Percentiles rank a stretch among this genome's conserved stretches.
Conservation (phyloP, 2,329 filamentous ascomycete species). For the Aureobasidium sp. region DNA sequence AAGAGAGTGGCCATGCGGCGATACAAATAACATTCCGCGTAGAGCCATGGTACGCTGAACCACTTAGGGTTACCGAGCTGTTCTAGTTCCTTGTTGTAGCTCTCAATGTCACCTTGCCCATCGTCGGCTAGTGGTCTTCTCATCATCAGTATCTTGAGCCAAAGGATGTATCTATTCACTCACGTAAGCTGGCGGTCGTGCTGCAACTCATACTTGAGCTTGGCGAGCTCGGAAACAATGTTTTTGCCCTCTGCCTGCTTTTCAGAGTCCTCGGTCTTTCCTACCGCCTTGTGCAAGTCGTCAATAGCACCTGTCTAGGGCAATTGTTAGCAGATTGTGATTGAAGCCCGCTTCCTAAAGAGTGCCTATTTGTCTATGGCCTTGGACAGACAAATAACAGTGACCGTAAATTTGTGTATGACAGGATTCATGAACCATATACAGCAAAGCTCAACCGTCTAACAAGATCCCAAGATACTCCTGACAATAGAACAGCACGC, state of each 20-base stretch:
- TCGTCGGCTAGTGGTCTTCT: slow-evolving; percentile 67
- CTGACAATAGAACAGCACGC: background rate
- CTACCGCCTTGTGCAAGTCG: slow-evolving; percentile 75
- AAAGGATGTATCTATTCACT: slow-evolving; percentile 22
- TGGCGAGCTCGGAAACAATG: slow-evolving; percentile 71
- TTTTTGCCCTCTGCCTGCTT: slow-evolving; percentile 74
- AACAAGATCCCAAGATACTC: background rate
- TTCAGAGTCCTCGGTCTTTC: slow-evolving; percentile 51
- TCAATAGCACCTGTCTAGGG: slow-evolving; percentile 81
- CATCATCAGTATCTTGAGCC: background rate
- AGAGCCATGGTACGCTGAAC: slow-evolving; percentile 85
- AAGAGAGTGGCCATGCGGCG: slow-evolving; percentile 76
- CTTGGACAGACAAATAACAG: too few relatives aligned
- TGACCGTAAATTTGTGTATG: background rate
- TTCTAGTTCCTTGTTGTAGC: slow-evolving; percentile 81
- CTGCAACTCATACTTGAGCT: slow-evolving; percentile 89
- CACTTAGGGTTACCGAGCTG: slow-evolving; percentile 67
- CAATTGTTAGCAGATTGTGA: background rate
- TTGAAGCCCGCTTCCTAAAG: background rate
- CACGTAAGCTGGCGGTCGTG: slow-evolving; percentile 77
- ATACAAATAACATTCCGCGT: slow-evolving; percentile 89
- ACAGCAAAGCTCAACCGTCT: background rate
- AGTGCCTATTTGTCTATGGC: background rate
- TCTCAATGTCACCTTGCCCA: slow-evolving; percentile 63
- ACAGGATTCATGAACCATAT: background rate